A percentile compares a stretch with the other conserved stretches of the same genome.
phyloP scores from a whole-genome alignment of 306 rosid species.

The Begonia loranthoides region DNA sequence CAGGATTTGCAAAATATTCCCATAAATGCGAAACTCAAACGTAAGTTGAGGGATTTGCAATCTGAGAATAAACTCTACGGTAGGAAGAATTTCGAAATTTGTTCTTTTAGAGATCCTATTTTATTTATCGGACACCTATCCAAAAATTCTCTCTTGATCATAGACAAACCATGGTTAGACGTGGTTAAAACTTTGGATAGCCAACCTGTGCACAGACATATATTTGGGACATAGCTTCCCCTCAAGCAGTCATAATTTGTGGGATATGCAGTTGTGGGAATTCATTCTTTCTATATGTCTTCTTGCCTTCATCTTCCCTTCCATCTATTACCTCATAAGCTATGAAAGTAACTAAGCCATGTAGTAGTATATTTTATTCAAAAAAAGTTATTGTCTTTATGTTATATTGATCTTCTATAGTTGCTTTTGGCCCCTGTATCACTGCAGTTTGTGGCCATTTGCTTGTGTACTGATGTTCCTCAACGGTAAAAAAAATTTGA shows the following conservation, averaged over 20 bases:
- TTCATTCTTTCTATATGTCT: constrained; percentile 11
- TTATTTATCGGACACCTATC: constrained; percentile 66
- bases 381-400: constrained; percentile 17
- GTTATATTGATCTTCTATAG: neutral
- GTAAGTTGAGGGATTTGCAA: constrained; percentile 27
- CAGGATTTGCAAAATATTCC: constrained; percentile 38
- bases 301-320: constrained; percentile 1
- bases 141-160: constrained; percentile 42
- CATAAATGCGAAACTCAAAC: constrained; percentile 38
- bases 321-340: too few species aligned
- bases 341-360: constrained; percentile 16
- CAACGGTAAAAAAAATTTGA: neutral
- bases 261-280: constrained; percentile 21
- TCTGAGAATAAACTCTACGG: constrained; percentile 17
- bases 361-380: constrained; percentile 32
- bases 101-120: constrained; percentile 48
- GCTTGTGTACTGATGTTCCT: neutral
- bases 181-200: constrained; percentile 66
- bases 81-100: constrained; percentile 55
- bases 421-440: constrained; percentile 11
- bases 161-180: constrained; percentile 89
- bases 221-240: constrained; percentile 47
- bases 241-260: constrained; percentile 17
- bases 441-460: neutral
- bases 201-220: constrained; percentile 82